Percentiles rank a stretch among this genome's conserved stretches.
phyloP scores from a whole-genome alignment of 768 basidiomycete species.

The Hericium rajendrae region DNA sequence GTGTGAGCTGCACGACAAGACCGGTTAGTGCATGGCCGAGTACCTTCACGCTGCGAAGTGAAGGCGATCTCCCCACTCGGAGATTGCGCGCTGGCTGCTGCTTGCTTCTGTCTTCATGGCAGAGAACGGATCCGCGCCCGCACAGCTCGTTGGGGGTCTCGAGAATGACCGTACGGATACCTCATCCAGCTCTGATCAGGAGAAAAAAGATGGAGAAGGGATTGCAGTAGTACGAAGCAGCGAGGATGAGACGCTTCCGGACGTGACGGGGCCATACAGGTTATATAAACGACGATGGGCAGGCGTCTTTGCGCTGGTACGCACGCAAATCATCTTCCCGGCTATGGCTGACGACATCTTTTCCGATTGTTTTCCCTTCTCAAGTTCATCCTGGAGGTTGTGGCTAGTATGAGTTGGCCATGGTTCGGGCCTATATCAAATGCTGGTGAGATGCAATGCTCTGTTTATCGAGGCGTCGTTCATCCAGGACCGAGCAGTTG shows the following conservation, averaged over 20 bases:
- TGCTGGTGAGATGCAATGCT: slow-evolving; percentile 34
- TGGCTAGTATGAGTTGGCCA: slow-evolving; percentile 58
- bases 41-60: too few species aligned
- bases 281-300: slow-evolving; percentile 63
- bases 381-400: slow-evolving; percentile 53
- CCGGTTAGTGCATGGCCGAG: too few species aligned
- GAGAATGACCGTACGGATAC: too few species aligned
- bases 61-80: not conserved
- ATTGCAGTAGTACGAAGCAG: not conserved
- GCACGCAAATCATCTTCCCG: slow-evolving; percentile 9
- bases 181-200: not conserved
- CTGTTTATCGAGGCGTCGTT: not conserved
- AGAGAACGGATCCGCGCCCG: too few species aligned
- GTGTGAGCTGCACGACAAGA: too few species aligned
- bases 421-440: slow-evolving; percentile 85
- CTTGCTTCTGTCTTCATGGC: not conserved
- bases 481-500: slow-evolving; percentile 28
- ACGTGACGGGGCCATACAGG: slow-evolving; percentile 31
- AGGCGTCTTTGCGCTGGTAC: slow-evolving; percentile 54
- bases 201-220: not conserved
- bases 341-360: not conserved
- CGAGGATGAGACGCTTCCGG: not conserved
- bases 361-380: not conserved
- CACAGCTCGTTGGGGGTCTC: too few species aligned
- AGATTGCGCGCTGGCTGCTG: not conserved